Conservation (phyloP, 768 basidiomycete genomes). For the Russula brevipes region DNA sequence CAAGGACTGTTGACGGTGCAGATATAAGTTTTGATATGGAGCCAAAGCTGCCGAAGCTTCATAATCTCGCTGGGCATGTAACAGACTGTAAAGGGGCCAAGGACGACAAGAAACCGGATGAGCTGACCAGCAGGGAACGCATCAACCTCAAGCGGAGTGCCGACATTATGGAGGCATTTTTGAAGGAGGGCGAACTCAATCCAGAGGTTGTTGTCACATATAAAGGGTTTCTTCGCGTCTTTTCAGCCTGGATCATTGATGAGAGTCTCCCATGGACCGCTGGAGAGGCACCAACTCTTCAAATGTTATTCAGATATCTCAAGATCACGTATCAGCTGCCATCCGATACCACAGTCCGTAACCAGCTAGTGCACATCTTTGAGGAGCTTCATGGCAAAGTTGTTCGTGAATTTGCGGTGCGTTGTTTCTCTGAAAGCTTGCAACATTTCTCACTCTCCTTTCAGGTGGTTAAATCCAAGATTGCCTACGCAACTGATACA, state of each 20-base stretch:
- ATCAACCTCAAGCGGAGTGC: background rate
- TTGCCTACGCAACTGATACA: background rate
- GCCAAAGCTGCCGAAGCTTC: background rate
- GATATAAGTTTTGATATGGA: background rate
- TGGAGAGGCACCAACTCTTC: background rate
- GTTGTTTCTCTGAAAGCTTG: too few species aligned
- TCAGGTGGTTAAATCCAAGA: too few species aligned
- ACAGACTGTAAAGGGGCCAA: background rate
- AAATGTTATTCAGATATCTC: background rate
- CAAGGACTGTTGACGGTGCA: background rate
- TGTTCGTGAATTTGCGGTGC: background rate
- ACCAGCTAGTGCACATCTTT: background rate
- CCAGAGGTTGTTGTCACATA: background rate
- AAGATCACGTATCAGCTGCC: background rate
- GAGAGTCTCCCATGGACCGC: background rate
- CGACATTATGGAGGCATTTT: background rate
- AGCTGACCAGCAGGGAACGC: background rate
- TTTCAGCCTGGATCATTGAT: background rate
- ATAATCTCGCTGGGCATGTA: background rate
- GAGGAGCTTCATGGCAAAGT: background rate
- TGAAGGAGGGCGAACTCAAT: background rate
- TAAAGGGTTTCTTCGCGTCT: background rate
- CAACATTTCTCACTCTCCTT: too few species aligned
- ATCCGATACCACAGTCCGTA: background rate
- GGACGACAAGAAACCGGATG: background rate